phyloP scores from a whole-genome alignment of 1,139 yeast species.

The Kluyveromyces marxianus region DNA sequence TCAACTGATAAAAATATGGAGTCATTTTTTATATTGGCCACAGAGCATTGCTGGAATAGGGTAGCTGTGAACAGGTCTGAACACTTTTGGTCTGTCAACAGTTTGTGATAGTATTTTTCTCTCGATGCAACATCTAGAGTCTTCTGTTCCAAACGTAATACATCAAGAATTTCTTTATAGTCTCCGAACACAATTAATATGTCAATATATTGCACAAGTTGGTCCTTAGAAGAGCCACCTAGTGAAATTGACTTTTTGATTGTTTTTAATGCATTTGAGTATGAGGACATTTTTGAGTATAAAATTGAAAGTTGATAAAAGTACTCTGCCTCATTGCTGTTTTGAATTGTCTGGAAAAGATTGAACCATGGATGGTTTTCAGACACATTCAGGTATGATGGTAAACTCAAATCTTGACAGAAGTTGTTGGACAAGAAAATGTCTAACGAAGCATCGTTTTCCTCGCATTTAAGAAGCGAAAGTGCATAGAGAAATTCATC shows the following conservation, averaged over 20 bases:
- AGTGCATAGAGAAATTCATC: constrained; percentile 26
- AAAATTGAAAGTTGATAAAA: constrained; percentile 19
- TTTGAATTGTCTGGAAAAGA: constrained; percentile 15
- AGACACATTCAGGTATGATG: constrained; percentile 14
- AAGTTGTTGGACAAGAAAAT: constrained; percentile 16
- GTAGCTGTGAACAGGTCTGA: constrained; percentile 20
- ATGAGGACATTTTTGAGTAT: constrained; percentile 13
- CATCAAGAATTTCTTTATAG: constrained; percentile 27
- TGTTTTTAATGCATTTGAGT: constrained; percentile 21
- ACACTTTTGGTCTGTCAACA: constrained; percentile 21
- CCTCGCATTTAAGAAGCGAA: constrained; percentile 21
- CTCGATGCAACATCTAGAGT: constrained; percentile 17
- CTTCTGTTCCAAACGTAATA: constrained; percentile 23
- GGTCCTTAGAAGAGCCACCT: constrained; percentile 16
- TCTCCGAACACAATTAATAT: constrained; percentile 21
- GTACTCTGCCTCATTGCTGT: constrained; percentile 13
- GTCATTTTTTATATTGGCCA: constrained; percentile 3
- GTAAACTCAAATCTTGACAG: constrained; percentile 14
- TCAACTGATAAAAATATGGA: constrained; percentile 15
- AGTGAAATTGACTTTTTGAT: constrained; percentile 26
- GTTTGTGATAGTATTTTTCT: constrained; percentile 16
- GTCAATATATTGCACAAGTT: constrained; percentile 23
- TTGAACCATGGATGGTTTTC: constrained; percentile 19
- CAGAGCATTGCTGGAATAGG: constrained; percentile 18
- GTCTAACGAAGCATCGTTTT: constrained; percentile 12